Percentiles rank a stretch among this genome's conserved stretches.
Evolutionary conservation across 495 filamentous ascomycete species (phyloP).

Genomic region (Xylaria venustula): DNA sequence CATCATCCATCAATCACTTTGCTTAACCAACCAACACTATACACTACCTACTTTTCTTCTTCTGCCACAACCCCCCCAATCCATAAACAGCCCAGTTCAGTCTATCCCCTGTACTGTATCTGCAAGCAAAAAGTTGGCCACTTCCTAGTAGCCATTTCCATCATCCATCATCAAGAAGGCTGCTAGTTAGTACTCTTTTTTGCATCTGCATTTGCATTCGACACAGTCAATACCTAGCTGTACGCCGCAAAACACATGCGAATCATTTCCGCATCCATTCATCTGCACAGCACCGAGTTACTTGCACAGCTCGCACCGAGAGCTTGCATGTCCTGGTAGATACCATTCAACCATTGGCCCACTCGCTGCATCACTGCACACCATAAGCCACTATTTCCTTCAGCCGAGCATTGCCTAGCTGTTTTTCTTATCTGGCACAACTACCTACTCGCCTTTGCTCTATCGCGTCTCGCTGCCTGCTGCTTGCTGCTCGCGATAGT

Average conservation of each 20-base stretch:
- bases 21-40: neutral
- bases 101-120: neutral
- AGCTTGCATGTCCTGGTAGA: neutral
- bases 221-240: slow-evolving; percentile 6
- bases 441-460: slow-evolving; percentile 4
- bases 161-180: slow-evolving; percentile 8
- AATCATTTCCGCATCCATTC: slow-evolving; percentile 2
- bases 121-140: slow-evolving; percentile 5
- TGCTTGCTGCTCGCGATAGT: slow-evolving; percentile 16
- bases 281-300: neutral
- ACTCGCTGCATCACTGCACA: too few relatives aligned
- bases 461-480: slow-evolving; percentile 17
- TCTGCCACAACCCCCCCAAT: neutral
- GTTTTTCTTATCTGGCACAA: slow-evolving; percentile 16
- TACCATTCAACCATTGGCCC: slow-evolving; percentile 10
- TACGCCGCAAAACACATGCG: neutral
- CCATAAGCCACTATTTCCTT: neutral
- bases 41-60: neutral
- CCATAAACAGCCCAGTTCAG: neutral
- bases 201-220: neutral
- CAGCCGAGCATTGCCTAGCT: slow-evolving; percentile 5
- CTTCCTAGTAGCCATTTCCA: slow-evolving; percentile 10
- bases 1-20: too few relatives aligned
- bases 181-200: slow-evolving; percentile 10
- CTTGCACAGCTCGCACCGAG: neutral